Evolutionary conservation across 805 yeast genomes (phyloP).

Genomic region (Wickerhamomyces chambardii): DNA sequence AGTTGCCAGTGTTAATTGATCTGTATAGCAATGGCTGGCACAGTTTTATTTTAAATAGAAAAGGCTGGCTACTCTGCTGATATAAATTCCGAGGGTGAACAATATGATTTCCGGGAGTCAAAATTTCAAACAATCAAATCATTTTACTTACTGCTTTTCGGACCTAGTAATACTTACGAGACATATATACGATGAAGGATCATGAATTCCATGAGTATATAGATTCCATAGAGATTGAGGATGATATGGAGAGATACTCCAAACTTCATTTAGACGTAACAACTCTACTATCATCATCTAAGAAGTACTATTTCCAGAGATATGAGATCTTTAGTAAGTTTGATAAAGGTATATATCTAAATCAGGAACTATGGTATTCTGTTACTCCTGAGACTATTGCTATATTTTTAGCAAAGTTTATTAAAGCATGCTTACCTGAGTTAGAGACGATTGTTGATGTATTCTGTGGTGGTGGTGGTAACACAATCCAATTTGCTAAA

Average conservation of each 20-base stretch:
- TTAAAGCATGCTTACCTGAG: constrained; percentile 41
- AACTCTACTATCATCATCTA: constrained; percentile 11
- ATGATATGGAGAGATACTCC: too few species aligned
- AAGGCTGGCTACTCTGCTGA: too few species aligned
- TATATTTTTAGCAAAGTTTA: constrained; percentile 42
- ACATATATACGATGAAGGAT: too few species aligned
- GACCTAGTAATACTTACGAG: too few species aligned
- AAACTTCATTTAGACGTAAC: constrained; percentile 11
- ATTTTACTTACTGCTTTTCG: too few species aligned
- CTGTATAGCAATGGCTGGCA: too few species aligned
- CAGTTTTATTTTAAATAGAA: too few species aligned
- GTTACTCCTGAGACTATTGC: constrained; percentile 83
- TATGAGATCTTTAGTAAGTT: constrained; percentile 49
- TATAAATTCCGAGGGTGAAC: too few species aligned
- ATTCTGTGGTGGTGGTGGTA: constrained; percentile 88
- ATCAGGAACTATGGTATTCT: constrained; percentile 74
- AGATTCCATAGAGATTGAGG: neutral
- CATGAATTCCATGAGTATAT: too few species aligned
- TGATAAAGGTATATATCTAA: constrained; percentile 62
- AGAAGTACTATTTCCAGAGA: constrained; percentile 46
- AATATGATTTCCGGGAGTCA: too few species aligned
- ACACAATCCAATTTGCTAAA: constrained; percentile 65
- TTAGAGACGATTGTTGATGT: constrained; percentile 48
- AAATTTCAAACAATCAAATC: too few species aligned
- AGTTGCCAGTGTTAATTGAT: too few species aligned